Evolutionary conservation across 306 rosid genomes (phyloP).

Genomic region (Lathyrus sativus): DNA sequence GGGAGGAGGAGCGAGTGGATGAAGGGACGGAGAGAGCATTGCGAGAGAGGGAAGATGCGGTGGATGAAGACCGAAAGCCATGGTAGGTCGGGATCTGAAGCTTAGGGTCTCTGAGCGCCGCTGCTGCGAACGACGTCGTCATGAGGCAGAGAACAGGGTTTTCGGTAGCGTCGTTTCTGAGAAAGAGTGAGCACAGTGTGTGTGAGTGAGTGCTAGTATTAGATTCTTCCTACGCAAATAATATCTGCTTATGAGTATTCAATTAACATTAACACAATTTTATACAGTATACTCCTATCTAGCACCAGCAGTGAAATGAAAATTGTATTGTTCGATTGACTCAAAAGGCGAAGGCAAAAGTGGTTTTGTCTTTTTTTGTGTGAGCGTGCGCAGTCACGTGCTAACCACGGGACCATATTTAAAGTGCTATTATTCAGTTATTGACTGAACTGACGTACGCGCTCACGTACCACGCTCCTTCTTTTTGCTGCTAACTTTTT

Average conservation of each 20-base stretch:
- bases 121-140: conserved; percentile 71
- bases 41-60: conserved; percentile 48
- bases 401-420: conserved; percentile 31
- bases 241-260: too few species aligned
- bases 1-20: conserved; percentile 47
- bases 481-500: too few species aligned
- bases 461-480: conserved; percentile 15
- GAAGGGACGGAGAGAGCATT: conserved; percentile 49
- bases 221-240: neutral
- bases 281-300: neutral
- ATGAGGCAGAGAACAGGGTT: conserved; percentile 27
- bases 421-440: neutral
- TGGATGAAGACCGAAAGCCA: conserved; percentile 56
- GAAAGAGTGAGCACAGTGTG: neutral
- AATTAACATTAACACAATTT: too few species aligned
- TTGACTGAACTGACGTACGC: conserved; percentile 28
- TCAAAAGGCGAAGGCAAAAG: neutral
- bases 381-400: conserved; percentile 44
- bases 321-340: neutral
- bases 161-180: neutral
- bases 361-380: conserved; percentile 13
- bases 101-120: conserved; percentile 55
- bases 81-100: conserved; percentile 68
- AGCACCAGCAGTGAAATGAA: neutral
- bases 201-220: conserved; percentile 12